Base-by-base conservation (phyloP, 2,329 filamentous ascomycete genomes). In the Cladosporium cucumerinum region DNA sequence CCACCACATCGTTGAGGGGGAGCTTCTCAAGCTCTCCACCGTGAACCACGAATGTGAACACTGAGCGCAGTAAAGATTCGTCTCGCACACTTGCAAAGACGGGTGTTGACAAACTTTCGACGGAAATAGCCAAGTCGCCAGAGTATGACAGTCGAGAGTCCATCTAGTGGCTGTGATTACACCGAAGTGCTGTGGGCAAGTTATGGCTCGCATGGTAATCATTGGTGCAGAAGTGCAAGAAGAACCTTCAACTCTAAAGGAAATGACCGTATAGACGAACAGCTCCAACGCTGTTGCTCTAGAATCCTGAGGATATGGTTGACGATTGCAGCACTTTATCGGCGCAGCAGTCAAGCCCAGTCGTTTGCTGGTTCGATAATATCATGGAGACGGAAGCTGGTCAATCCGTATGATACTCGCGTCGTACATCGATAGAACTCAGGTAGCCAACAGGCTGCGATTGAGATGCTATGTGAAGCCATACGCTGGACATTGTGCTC, bases 21-120 rank as follows among this genome's bases (percentile, higher is more conserved):
- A 39, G 59, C 46, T 54, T 23, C 39, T 39, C 49, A 43, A 46
- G n/a, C 21, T 62, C 34, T 39, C 49, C 49, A 62, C 32, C 34
- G 23, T 23, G 32, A 21, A 26, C 49, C 23, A 46, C 2, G 26
- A 54, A 10, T 12, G 21, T n/a, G 34, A 10, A 54, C 8, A 34
- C 43, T 62, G 60, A 52, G 60, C 12, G 21, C 11, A 28, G 23
- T 12, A 30, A 14, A 21, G 12, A 23, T 18, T 55, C 21, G 43
- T 30, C 21, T 30, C 32, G 23, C 16, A 36, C 16, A 43, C 14
- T 21, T 26, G 12, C 32, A 21, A 36, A 32, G 32, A 57, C 32
- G 51, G 51, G 30, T 46, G n/a, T 46, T 16, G 23, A 32, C 28
- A 57, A 57, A 39, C 54, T n/a, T 57, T 36, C 10, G n/a, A 57